Evolutionary conservation across 208 protist genomes (phyloP).

Genomic region (Leishmania arabica): DNA sequence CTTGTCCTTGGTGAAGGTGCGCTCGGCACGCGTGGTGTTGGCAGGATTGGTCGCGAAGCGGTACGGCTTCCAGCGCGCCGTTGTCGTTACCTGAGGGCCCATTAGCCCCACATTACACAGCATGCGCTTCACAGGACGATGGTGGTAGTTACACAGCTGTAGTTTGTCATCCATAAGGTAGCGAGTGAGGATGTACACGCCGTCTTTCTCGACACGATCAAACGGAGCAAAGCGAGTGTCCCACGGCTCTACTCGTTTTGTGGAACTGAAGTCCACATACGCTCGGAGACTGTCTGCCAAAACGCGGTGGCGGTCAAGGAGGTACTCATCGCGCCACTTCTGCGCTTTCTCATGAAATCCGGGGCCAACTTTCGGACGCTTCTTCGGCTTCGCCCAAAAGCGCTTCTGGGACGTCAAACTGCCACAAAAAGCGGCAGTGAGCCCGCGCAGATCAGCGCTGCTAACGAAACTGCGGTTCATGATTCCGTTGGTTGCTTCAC

Average conservation of each 20-base stretch:
- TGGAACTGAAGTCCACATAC: slow-evolving; percentile 90
- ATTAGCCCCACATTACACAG: slow-evolving; percentile 90
- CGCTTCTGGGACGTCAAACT: slow-evolving; percentile 58
- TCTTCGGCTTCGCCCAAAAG: slow-evolving; percentile 91
- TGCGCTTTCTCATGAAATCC: slow-evolving; percentile 91
- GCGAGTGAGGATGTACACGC: slow-evolving; percentile 81
- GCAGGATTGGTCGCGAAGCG: slow-evolving; percentile 79
- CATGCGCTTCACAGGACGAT: slow-evolving; percentile 83
- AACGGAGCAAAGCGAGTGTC: slow-evolving; percentile 91
- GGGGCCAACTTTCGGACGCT: slow-evolving; percentile 85
- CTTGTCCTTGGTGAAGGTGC: slow-evolving; percentile 84
- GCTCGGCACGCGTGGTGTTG: slow-evolving; percentile 71
- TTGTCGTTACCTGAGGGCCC: slow-evolving; percentile 79
- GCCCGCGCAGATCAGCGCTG: slow-evolving; percentile 54
- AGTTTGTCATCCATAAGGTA: slow-evolving; percentile 93
- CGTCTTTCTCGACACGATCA: slow-evolving; percentile 90
- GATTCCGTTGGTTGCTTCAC: neutral
- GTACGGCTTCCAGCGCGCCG: slow-evolving; percentile 89
- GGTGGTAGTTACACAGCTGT: slow-evolving; percentile 90
- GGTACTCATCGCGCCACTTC: slow-evolving; percentile 89
- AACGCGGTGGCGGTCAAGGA: slow-evolving; percentile 84
- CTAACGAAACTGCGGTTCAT: slow-evolving; percentile 70
- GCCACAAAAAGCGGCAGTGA: slow-evolving; percentile 18
- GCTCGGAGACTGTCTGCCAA: slow-evolving; percentile 84
- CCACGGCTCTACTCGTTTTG: slow-evolving; percentile 86